Base-by-base conservation (phyloP, 2,329 filamentous ascomycete genomes). In the Coniochaeta prunicola region DNA sequence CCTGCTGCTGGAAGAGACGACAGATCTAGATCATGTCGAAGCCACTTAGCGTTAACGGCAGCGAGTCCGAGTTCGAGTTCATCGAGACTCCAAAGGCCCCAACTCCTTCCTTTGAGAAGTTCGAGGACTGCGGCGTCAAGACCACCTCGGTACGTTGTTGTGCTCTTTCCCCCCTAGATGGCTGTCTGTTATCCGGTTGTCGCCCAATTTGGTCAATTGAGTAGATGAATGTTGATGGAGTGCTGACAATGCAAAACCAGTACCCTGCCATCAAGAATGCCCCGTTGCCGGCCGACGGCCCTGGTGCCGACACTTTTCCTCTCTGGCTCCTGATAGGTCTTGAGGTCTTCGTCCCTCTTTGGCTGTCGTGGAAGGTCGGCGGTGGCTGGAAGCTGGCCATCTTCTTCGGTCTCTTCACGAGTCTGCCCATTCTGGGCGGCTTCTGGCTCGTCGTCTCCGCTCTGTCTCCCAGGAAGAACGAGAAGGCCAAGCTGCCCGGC, bases 211-310 rank as follows among this genome's bases (percentile, higher is more conserved):
- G 30, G 30, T 36, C 53, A 54, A 54, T 54, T 54, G 53, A 21
- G 5, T 13, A 15, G 19, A 30, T 50, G 24, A 1, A 30, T 28
- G 21, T 13, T 12, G 2, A 38, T 12, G 8, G 24, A 9, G 13
- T 58, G 19, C 64, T 67, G 53, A 66, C 45, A 12, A 42, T 50
- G 26, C 30, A 45, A 30, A 65, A 61, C 5, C 70, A 96, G 92
- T 93, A 86, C 69, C 88, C 91, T 33, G 78, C 91, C 62, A 97
- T 97, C 77, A 90, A 96, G 73, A 97, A 97, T 85, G 90, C 87
- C 55, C 92, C 94, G 64, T 85, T 97, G 48, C 94, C 94, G 38
- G 93, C 92, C 64, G 94, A 99, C 73, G 90, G 86, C 56, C 79
- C 91, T 57, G 90, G 92, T 64, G 86, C 83, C 74, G 91, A 96